Evolutionary conservation across 495 filamentous ascomycete genomes (phyloP).

Genomic region (Aspergillus taichungensis): DNA sequence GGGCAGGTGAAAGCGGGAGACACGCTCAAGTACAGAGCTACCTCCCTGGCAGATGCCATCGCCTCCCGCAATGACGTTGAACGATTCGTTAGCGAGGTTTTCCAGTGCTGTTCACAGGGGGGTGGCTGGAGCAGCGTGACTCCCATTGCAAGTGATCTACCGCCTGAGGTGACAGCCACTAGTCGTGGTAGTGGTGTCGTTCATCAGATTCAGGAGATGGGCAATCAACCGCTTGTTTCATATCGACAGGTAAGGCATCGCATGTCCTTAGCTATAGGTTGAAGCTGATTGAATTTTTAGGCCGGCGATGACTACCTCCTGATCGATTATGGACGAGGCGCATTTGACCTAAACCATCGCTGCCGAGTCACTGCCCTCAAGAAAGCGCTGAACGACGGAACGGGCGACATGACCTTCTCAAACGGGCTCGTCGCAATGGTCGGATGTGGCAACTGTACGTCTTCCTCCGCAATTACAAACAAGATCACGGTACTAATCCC

Average conservation of each 20-base stretch:
- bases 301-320: conserved; percentile 48
- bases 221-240: conserved; percentile 31
- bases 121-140: conserved; percentile 6
- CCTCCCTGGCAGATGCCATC: conserved; percentile 40
- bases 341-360: conserved; percentile 42
- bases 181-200: conserved; percentile 27
- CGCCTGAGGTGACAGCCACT: conserved; percentile 4
- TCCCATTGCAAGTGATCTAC: conserved; percentile 4
- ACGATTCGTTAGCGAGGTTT: conserved; percentile 25
- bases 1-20: conserved; percentile 55
- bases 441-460: conserved; percentile 37
- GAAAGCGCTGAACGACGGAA: conserved; percentile 25
- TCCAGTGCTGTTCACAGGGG: conserved; percentile 7
- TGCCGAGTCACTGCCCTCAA: conserved; percentile 41
- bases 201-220: conserved; percentile 27
- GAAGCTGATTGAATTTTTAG: conserved; percentile 6
- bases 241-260: conserved; percentile 36
- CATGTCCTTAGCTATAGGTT: too few species aligned
- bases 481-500: background rate
- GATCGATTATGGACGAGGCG: conserved; percentile 44
- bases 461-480: background rate
- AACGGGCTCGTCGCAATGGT: conserved; percentile 36
- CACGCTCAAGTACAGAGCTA: conserved; percentile 35
- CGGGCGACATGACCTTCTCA: conserved; percentile 24
- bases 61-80: conserved; percentile 22